Evolutionary conservation across 2,329 filamentous ascomycete genomes (phyloP).

Genomic region (Fusarium sp.): DNA sequence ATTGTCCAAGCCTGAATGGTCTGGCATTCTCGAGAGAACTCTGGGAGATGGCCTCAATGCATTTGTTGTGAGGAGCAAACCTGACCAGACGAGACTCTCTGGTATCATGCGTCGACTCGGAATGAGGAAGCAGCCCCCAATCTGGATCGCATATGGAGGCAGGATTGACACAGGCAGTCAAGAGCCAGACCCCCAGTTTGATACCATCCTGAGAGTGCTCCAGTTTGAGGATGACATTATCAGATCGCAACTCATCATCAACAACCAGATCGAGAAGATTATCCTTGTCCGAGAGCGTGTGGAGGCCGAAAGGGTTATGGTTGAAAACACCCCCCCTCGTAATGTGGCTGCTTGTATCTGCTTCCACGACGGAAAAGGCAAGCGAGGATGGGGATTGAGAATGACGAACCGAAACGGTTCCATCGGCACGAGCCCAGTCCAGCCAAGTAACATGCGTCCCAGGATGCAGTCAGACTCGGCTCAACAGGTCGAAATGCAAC

Average conservation of each 20-base stretch:
- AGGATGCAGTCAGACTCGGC: slow-evolving; percentile 86
- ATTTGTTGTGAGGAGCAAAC: slow-evolving; percentile 84
- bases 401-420: slow-evolving; percentile 60
- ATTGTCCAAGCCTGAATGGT: slow-evolving; percentile 85
- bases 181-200: slow-evolving; percentile 78
- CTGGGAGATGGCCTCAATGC: slow-evolving; percentile 77
- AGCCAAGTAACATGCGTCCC: slow-evolving; percentile 64
- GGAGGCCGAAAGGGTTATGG: slow-evolving; percentile 78
- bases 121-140: slow-evolving; percentile 61
- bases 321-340: slow-evolving; percentile 67
- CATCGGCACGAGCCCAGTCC: slow-evolving; percentile 56
- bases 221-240: slow-evolving; percentile 85
- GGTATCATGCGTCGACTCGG: slow-evolving; percentile 71
- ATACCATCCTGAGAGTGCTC: slow-evolving; percentile 84
- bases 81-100: slow-evolving; percentile 78
- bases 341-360: slow-evolving; percentile 82
- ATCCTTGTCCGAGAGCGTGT: slow-evolving; percentile 78
- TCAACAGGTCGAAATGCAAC: slow-evolving; percentile 69
- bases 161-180: slow-evolving; percentile 56
- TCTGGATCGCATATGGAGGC: slow-evolving; percentile 54
- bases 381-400: slow-evolving; percentile 69
- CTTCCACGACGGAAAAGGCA: slow-evolving; percentile 68
- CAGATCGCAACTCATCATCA: slow-evolving; percentile 85
- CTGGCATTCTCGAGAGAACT: slow-evolving; percentile 80
- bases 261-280: slow-evolving; percentile 83